Percentiles rank a stretch among this genome's conserved stretches.
phyloP scores from a whole-genome alignment of 441 rosid genomes.

The Melastoma candidum region DNA sequence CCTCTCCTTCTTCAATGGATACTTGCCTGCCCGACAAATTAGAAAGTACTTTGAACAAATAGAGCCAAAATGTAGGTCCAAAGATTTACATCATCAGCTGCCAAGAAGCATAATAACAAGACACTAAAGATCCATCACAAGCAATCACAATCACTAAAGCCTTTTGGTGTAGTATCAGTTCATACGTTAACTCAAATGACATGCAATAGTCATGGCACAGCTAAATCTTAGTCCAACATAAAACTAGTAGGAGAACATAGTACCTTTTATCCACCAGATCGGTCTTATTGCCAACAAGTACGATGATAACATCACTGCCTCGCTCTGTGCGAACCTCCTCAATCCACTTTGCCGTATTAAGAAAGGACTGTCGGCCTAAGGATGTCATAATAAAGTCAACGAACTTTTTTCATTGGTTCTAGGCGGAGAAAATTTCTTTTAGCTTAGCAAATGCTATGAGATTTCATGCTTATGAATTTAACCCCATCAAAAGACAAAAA shows the following conservation, averaged over 20 bases:
- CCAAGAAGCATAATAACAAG: too few relatives aligned
- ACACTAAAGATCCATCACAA: too few relatives aligned
- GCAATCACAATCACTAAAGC: too few relatives aligned
- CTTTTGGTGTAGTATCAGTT: too few relatives aligned
- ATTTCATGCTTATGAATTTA: too few relatives aligned
- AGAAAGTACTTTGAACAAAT: background rate
- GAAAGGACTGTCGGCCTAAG: conserved; percentile 14
- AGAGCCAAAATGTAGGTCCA: too few relatives aligned
- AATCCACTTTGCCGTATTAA: conserved; percentile 12
- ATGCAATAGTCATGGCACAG: too few relatives aligned
- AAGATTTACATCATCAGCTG: too few relatives aligned
- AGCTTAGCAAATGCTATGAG: too few relatives aligned
- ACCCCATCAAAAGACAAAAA: too few relatives aligned
- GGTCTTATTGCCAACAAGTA: conserved; percentile 11
- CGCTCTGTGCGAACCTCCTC: conserved; percentile 13
- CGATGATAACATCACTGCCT: conserved; percentile 14
- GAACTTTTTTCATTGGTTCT: background rate
- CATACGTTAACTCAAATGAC: too few relatives aligned
- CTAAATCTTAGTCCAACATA: background rate
- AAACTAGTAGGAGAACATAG: background rate
- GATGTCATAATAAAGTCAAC: background rate
- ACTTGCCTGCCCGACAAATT: conserved; percentile 9
- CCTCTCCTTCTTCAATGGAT: conserved; percentile 11
- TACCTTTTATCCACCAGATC: conserved; percentile 14
- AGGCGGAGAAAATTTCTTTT: too few relatives aligned